Percentiles rank a stretch among this genome's conserved stretches.
phyloP scores from a whole-genome alignment of 2,329 filamentous ascomycete genomes.

The Amylocarpus encephaloides region DNA sequence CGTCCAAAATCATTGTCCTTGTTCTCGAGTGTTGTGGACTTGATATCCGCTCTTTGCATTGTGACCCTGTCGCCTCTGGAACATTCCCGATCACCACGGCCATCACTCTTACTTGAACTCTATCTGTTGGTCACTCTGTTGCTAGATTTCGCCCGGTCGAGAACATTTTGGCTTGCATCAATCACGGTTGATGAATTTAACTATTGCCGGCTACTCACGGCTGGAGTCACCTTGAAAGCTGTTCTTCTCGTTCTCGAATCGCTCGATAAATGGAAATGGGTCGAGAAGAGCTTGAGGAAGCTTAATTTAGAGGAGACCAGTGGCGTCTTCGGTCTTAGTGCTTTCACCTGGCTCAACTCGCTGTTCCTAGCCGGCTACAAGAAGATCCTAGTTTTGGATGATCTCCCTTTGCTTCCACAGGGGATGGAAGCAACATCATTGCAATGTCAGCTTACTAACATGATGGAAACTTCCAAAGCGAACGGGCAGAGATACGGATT shows the following conservation, averaged over 20 bases:
- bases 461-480: slow-evolving; percentile 10
- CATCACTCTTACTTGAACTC: slow-evolving; percentile 9
- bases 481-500: slow-evolving; percentile 13
- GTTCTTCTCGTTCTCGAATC: slow-evolving; percentile 15
- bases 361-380: slow-evolving; percentile 29
- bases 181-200: background rate
- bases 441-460: slow-evolving; percentile 6
- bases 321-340: slow-evolving; percentile 28
- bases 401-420: slow-evolving; percentile 21
- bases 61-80: slow-evolving; percentile 10
- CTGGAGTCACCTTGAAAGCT: slow-evolving; percentile 10
- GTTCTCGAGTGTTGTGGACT: background rate
- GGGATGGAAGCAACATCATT: slow-evolving; percentile 8
- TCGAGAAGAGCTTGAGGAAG: slow-evolving; percentile 4
- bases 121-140: slow-evolving; percentile 12
- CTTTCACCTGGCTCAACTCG: slow-evolving; percentile 32
- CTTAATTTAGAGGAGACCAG: slow-evolving; percentile 25
- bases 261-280: slow-evolving; percentile 13
- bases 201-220: slow-evolving; percentile 7
- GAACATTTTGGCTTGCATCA: slow-evolving; percentile 14
- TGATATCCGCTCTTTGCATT: slow-evolving; percentile 1
- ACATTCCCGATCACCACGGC: slow-evolving; percentile 8
- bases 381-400: slow-evolving; percentile 26
- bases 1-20: slow-evolving; percentile 18
- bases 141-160: slow-evolving; percentile 7